Evolutionary conservation across 352 stramenopile species (phyloP).

Genomic region (Globisporangium takayamanum): DNA sequence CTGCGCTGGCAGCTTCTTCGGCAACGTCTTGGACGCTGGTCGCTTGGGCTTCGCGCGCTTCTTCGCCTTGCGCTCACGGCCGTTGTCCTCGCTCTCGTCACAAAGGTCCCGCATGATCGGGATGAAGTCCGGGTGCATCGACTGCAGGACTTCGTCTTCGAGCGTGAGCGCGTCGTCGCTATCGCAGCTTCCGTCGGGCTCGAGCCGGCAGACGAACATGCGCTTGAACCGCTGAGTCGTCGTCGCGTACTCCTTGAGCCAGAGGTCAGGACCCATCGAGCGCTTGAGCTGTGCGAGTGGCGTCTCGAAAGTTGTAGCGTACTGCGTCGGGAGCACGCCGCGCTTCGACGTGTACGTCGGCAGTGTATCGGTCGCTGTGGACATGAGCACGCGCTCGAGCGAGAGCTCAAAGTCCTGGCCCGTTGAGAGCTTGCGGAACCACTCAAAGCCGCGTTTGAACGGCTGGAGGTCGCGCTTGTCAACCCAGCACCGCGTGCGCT

Average conservation of each 20-base stretch:
- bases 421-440: slow-evolving; percentile 22
- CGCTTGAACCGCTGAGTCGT: slow-evolving; percentile 30
- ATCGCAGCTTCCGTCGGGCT: background rate
- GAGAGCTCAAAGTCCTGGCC: slow-evolving; percentile 37
- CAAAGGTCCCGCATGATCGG: too few species aligned
- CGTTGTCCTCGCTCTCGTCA: slow-evolving; percentile 6
- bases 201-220: slow-evolving; percentile 20
- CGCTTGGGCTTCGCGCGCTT: too few species aligned
- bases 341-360: slow-evolving; percentile 27
- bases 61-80: too few species aligned
- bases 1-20: background rate
- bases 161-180: background rate
- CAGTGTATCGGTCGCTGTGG: slow-evolving; percentile 33
- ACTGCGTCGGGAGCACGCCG: slow-evolving; percentile 38
- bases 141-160: slow-evolving; percentile 12
- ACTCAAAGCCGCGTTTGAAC: slow-evolving; percentile 35
- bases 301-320: slow-evolving; percentile 14
- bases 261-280: slow-evolving; percentile 30
- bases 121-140: too few species aligned
- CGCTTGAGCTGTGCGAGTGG: slow-evolving; percentile 34
- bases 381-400: slow-evolving; percentile 27
- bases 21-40: too few species aligned
- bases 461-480: slow-evolving; percentile 25
- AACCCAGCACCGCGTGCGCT: slow-evolving; percentile 50
- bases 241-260: slow-evolving; percentile 34